Evolutionary conservation across 768 basidiomycete genomes (phyloP).

Genomic region (Xerocomellus dryophilus): DNA sequence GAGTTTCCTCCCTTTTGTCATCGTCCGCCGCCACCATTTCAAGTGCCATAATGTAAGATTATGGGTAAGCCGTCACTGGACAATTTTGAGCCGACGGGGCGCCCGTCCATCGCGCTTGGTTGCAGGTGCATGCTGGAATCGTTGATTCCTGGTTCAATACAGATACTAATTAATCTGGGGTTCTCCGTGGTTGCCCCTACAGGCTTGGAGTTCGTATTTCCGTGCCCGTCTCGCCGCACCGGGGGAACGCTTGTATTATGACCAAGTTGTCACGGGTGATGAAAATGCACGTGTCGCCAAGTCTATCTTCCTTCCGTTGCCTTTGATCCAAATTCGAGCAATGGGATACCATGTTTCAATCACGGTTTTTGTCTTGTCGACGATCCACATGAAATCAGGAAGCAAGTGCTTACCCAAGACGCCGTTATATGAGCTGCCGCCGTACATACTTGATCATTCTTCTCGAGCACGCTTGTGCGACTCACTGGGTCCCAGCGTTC

Average conservation of each 20-base stretch:
- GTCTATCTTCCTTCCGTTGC: not conserved
- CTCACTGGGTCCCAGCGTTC: not conserved
- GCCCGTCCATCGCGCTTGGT: not conserved
- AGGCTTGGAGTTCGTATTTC: not conserved
- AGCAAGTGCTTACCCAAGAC: not conserved
- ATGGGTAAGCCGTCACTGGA: not conserved
- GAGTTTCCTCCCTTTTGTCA: not conserved
- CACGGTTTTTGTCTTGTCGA: conserved; percentile 1
- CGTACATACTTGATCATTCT: not conserved
- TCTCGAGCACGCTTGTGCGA: not conserved
- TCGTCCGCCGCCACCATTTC: not conserved
- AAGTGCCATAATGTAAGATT: not conserved
- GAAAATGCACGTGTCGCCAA: not conserved
- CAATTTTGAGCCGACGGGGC: not conserved
- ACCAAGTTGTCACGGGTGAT: not conserved
- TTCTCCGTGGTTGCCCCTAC: not conserved
- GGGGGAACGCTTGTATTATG: not conserved
- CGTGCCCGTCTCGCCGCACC: not conserved
- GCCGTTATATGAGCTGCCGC: not conserved
- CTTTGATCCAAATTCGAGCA: not conserved
- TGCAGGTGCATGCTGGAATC: not conserved
- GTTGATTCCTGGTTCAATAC: not conserved
- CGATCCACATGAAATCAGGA: conserved; percentile 5
- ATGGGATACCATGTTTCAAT: not conserved
- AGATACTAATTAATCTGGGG: not conserved